Evolutionary conservation across 2,329 filamentous ascomycete species (phyloP).

Genomic region (Scedosporium boydii): DNA sequence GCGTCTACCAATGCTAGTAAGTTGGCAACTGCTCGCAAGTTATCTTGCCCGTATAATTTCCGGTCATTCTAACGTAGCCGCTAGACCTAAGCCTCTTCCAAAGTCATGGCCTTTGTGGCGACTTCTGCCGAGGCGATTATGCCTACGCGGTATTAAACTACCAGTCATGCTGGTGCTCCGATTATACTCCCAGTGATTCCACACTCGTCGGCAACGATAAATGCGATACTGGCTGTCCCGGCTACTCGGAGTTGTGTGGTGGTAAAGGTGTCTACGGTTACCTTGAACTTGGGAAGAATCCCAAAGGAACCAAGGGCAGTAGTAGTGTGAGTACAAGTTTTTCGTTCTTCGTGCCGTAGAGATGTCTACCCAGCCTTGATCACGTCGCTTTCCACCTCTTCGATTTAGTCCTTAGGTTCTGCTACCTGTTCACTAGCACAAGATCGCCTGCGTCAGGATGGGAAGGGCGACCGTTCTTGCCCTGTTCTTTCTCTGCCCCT

Average conservation of each 20-base stretch:
- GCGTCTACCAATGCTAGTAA: conserved; percentile 30
- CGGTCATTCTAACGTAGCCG: conserved; percentile 2
- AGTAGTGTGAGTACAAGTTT: not conserved
- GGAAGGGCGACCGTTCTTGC: not conserved
- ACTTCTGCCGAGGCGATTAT: conserved; percentile 45
- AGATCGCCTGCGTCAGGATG: not conserved
- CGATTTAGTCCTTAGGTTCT: not conserved
- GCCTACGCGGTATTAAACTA: conserved; percentile 61
- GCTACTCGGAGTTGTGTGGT: conserved; percentile 64
- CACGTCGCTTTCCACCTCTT: not conserved
- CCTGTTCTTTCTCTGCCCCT: not conserved
- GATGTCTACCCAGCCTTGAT: not conserved
- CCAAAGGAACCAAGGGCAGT: conserved; percentile 34
- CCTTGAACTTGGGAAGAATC: conserved; percentile 40
- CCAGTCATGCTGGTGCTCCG: conserved; percentile 64
- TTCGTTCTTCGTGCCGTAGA: not conserved
- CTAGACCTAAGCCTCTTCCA: conserved; percentile 49
- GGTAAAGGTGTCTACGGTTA: conserved; percentile 55
- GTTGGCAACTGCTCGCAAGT: conserved; percentile 14
- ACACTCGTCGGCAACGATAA: conserved; percentile 27
- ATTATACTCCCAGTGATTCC: conserved; percentile 48
- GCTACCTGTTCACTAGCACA: not conserved
- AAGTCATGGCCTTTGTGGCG: conserved; percentile 59
- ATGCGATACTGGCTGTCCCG: conserved; percentile 55
- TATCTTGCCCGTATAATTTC: not conserved